phyloP scores from a whole-genome alignment of 75 land plant species.

The Cunninghamia lanceolata region DNA sequence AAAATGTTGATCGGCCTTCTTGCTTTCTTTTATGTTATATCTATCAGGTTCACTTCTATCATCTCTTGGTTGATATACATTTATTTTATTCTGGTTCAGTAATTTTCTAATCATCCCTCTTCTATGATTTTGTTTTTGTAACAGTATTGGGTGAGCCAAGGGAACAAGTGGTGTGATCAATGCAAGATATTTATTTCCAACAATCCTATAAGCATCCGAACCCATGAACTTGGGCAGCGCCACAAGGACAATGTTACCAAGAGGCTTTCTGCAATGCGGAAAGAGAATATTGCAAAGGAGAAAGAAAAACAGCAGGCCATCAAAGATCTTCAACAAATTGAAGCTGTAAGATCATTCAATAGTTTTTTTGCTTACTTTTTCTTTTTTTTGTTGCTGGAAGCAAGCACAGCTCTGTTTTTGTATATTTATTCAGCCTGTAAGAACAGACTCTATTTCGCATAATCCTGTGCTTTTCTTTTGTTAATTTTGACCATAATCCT shows the following conservation, averaged over 20 bases:
- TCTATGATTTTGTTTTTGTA: slow-evolving; percentile 4
- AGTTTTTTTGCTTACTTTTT: neutral
- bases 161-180: slow-evolving; percentile 98
- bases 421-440: neutral
- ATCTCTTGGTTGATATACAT: neutral
- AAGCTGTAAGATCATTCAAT: slow-evolving; percentile 51
- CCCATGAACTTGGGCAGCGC: slow-evolving; percentile 86
- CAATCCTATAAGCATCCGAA: slow-evolving; percentile 83
- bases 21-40: neutral
- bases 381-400: neutral
- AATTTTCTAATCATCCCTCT: neutral
- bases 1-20: neutral
- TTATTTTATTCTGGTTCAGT: neutral
- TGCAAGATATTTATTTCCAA: slow-evolving; percentile 94
- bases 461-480: neutral
- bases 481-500: neutral
- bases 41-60: neutral
- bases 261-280: slow-evolving; percentile 62
- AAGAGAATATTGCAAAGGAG: slow-evolving; percentile 76
- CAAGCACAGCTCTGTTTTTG: neutral
- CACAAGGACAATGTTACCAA: slow-evolving; percentile 91
- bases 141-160: slow-evolving; percentile 99
- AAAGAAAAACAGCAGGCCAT: slow-evolving; percentile 72
- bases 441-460: neutral
- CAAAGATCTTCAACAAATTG: slow-evolving; percentile 66